These are phyloP conservation scores for Petrea volubilis DNA, from an alignment of 257 asterid genomes.

Conservation along the genomic window DNA sequence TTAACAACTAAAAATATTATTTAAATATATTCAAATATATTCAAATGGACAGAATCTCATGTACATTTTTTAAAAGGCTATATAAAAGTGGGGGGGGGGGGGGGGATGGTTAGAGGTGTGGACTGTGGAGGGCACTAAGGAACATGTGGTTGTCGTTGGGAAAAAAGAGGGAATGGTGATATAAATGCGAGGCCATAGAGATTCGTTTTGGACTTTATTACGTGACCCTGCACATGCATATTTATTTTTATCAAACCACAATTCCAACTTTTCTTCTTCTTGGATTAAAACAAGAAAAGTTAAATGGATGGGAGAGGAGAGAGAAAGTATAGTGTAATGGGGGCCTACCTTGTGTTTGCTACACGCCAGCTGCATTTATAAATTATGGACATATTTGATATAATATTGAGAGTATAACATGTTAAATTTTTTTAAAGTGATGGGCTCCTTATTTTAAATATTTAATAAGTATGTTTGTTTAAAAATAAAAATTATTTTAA, in stretches of 20 bases:
- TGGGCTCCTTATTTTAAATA: too few species aligned
- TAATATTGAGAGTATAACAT: too few species aligned
- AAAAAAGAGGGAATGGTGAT: conserved; percentile 5
- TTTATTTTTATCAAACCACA: neutral
- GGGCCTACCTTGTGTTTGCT: too few species aligned
- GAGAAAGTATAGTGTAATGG: neutral
- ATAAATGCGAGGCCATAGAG: conserved; percentile 3
- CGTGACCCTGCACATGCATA: conserved; percentile 26
- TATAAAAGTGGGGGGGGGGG: neutral
- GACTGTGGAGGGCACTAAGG: conserved; percentile 14
- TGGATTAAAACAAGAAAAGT: neutral
- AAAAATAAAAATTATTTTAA: too few species aligned
- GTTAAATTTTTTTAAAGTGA: too few species aligned
- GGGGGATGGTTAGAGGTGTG: neutral
- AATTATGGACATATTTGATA: too few species aligned
- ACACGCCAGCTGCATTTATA: too few species aligned
- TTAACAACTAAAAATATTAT: too few species aligned
- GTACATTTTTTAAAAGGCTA: too few species aligned
- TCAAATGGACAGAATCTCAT: too few species aligned
- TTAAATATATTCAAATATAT: too few species aligned
- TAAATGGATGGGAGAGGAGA: neutral
- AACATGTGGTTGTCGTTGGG: conserved; percentile 30
- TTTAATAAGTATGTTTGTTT: too few species aligned
- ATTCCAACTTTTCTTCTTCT: neutral
- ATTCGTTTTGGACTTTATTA: conserved; percentile 28